Evolutionary conservation across 192 early-diverging fungal genomes (phyloP).

Genomic region (Coemansia reversa): DNA sequence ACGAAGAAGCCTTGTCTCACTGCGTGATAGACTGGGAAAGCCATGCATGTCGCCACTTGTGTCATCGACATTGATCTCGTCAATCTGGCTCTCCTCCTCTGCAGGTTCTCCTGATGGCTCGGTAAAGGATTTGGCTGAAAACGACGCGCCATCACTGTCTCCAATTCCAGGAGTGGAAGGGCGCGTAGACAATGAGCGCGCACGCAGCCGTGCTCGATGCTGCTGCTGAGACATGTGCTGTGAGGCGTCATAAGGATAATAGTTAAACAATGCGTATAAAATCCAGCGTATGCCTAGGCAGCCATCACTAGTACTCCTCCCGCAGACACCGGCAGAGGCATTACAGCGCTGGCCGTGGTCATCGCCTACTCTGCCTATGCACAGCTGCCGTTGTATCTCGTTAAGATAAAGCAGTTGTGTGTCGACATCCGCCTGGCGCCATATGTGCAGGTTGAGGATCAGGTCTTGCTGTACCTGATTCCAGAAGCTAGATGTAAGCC

Average conservation of each 20-base stretch:
- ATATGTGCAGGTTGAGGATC: constrained; percentile 34
- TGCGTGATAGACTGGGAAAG: constrained; percentile 17
- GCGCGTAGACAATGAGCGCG: constrained; percentile 16
- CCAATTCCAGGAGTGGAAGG: background rate
- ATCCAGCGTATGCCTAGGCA: constrained; percentile 39
- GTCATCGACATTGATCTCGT: constrained; percentile 10
- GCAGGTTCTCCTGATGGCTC: constrained; percentile 1
- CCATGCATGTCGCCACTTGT: constrained; percentile 16
- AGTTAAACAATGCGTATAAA: constrained; percentile 35
- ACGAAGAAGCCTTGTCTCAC: constrained; percentile 30
- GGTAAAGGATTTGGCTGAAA: background rate
- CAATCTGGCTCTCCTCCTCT: constrained; percentile 7
- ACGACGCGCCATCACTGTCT: too few relatives aligned
- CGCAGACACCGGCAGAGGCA: constrained; percentile 25
- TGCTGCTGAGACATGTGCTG: constrained; percentile 39
- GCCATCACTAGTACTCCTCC: constrained; percentile 7
- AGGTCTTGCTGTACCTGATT: constrained; percentile 34
- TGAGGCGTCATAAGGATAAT: constrained; percentile 44
- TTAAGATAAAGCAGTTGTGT: constrained; percentile 30
- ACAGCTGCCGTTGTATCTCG: constrained; percentile 23
- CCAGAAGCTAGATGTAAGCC: constrained; percentile 30
- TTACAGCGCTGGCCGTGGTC: constrained; percentile 31
- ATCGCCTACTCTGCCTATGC: constrained; percentile 24
- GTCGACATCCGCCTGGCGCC: constrained; percentile 23
- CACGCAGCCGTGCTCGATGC: constrained; percentile 1